Evolutionary conservation across 208 protist genomes (phyloP), one percentile per base, ranked within the genome.

Genomic region (Crithidia expoeki): DNA sequence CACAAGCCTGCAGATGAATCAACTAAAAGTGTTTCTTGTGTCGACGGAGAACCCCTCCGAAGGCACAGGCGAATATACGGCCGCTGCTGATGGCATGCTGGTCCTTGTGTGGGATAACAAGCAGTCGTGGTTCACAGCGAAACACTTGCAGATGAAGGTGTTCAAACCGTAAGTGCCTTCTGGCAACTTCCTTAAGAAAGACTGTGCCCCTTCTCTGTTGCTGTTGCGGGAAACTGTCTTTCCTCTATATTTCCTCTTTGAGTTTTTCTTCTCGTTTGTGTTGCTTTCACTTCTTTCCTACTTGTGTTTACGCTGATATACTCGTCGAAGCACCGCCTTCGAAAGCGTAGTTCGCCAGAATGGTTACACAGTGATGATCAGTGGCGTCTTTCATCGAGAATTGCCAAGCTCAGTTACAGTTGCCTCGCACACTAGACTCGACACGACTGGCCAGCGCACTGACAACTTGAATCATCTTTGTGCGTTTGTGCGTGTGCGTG

Each of bases 101-200:
- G 69, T 84, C 0, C 64, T 93, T 2, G 30, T 79, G 47, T 90
- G 83, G 81, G 81, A 88, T 51, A 93, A 88, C 60, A 86, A 66
- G 32, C 27, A 59, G 25, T 62, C 81, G 49, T 90, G 87, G 84
- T 79, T 84, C 42, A 71, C 67, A n/a, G 40, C 64, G 38, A 83
- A 81, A 50, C 72, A 60, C 14, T 52, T 93, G 17, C 87, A 90
- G 59, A 74, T 89, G 76, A 72, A 71, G 21, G 76, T 90, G 14
- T 87, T 81, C 55, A 89, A 88, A 76, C 56, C 76, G 38, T 44
- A 44, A 44, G 10, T 17, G 10, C 14, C 7, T 44, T 7, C 14
- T 7, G 7, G 38, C 38, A 44, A 17, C 38, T 44, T 17, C 38
- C 7, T 44, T 17, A 14, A 44, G 38, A 44, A 44, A 44, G 14